A percentile compares a stretch with the other conserved stretches of the same genome.
These are phyloP conservation scores for Pseudogymnoascus sp. DNA, from an alignment of 2,329 filamentous ascomycete species.

Conservation along the genomic window DNA sequence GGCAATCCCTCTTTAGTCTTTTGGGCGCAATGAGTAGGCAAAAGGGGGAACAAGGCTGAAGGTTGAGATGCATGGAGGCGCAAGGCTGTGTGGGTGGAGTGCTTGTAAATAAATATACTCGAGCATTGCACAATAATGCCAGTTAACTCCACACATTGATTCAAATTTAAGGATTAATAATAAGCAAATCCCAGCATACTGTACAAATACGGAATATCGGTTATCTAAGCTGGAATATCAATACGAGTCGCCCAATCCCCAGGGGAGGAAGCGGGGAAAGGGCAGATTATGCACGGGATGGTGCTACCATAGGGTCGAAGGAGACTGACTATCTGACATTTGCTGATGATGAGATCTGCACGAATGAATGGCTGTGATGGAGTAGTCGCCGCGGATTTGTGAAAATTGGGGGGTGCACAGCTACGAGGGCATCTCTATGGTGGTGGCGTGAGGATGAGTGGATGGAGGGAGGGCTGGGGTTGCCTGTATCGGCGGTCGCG, in stretches of 20 bases:
- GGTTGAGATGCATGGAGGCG: not conserved
- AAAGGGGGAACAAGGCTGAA: not conserved
- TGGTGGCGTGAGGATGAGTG: not conserved
- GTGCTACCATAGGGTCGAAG: not conserved
- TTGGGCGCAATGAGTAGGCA: not conserved
- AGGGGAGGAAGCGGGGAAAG: not conserved
- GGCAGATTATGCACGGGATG: not conserved
- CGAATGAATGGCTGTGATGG: conserved; percentile 1
- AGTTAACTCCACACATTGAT: not conserved
- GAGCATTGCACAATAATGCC: not conserved
- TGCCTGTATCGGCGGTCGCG: conserved; percentile 6
- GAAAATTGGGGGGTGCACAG: conserved; percentile 1
- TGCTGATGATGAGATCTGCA: not conserved
- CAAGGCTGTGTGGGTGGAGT: not conserved
- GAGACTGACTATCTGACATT: not conserved
- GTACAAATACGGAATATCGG: not conserved
- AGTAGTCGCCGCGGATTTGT: not conserved
- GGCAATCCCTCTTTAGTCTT: not conserved
- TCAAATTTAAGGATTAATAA: not conserved
- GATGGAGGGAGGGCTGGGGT: conserved; percentile 7
- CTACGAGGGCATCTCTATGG: not conserved
- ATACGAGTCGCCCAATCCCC: not conserved
- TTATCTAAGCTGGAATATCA: not conserved
- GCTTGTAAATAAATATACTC: not conserved
- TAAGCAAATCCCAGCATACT: not conserved